Base-by-base conservation (phyloP, 768 basidiomycete genomes). In the Rhodotorula diobovata region DNA sequence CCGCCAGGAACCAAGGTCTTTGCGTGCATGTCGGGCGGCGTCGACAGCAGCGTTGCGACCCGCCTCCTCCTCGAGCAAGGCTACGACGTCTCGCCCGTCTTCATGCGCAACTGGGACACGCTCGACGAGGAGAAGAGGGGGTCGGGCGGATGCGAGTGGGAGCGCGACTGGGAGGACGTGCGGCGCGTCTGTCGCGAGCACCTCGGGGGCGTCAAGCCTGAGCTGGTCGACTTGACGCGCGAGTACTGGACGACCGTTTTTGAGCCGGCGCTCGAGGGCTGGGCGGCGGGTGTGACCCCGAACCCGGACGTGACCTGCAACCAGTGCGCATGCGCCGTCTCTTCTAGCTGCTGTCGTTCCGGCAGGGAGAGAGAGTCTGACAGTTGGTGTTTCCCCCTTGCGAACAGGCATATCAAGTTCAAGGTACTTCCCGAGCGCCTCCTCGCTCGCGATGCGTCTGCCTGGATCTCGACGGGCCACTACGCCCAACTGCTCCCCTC, bases 291-390 rank as follows among this genome's bases (percentile, higher is more conserved):
- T 1, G 79, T 84, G 18, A 95, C 91, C 2, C 94, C 94, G 0
- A 97, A 96, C 80, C 93, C 94, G 0, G 94, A 97, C 78, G 87
- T 97, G 2, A 87, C 86, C 84, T 97, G 94, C 78, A 98, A 98
- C 81, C 86, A 82, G 91, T 90, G 61, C 63, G 81, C 70, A 67
- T 32, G 7, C 34, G 34, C 21, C 21, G n/a, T 30, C n/a, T 30
- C 32, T n/a, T 34, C 15, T 14, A n/a, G 16, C 25, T 12, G 30
- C 12, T 6, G 34, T 46, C 55, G 8, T 12, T 16, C 37, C 41
- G 41, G n/a, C n/a, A 43, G 41, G 39, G 39, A 41, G 11, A 25
- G n/a, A 50, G 57, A 25, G 43, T 34, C 45, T 48, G 34, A 50
- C 45, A 20, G 28, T 7, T 12, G 23, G 11, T 28, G 25, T 25